A percentile compares a stretch with the other conserved stretches of the same genome.
phyloP scores from a whole-genome alignment of 768 basidiomycete species.

The Phylloporus sp. region DNA sequence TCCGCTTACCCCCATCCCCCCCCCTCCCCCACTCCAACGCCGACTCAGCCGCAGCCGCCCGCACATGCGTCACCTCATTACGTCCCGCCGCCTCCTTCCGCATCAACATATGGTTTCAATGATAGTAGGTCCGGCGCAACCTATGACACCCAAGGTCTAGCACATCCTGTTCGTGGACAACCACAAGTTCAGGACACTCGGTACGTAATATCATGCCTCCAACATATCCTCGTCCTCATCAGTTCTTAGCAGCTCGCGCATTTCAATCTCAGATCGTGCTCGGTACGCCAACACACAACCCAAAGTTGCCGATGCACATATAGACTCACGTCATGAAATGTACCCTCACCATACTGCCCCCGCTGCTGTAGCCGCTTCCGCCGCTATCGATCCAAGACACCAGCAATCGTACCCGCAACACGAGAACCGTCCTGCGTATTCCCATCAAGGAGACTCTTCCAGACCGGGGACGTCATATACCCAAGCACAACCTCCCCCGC shows the following conservation, averaged over 20 bases:
- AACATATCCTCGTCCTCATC: conserved; percentile 7
- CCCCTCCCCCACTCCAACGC: conserved; percentile 29
- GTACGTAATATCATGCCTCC: conserved; percentile 11
- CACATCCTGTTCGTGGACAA: conserved; percentile 18
- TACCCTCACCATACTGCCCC: conserved; percentile 16
- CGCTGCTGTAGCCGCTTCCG: conserved; percentile 11
- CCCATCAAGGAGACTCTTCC: conserved; percentile 18
- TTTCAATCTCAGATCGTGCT: conserved; percentile 19
- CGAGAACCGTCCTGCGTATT: conserved; percentile 17
- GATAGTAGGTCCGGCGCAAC: conserved; percentile 14
- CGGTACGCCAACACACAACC: conserved; percentile 19
- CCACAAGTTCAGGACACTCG: conserved; percentile 19
- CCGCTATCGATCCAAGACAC: conserved; percentile 19
- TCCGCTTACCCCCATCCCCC: conserved; percentile 28
- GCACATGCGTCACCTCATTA: conserved; percentile 21
- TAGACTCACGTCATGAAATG: conserved; percentile 27
- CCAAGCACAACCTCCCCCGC: conserved; percentile 10
- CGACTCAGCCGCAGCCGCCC: conserved; percentile 25
- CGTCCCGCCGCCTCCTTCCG: conserved; percentile 17
- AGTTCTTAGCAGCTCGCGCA: conserved; percentile 20
- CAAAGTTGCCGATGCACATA: conserved; percentile 18
- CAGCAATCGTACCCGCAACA: conserved; percentile 21
- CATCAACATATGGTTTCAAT: conserved; percentile 20
- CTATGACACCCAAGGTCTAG: conserved; percentile 15
- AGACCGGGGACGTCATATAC: conserved; percentile 21